Percentiles rank a stretch among this genome's conserved stretches.
Evolutionary conservation across 805 yeast genomes (phyloP).

Genomic region (Myxozyma neglecta): DNA sequence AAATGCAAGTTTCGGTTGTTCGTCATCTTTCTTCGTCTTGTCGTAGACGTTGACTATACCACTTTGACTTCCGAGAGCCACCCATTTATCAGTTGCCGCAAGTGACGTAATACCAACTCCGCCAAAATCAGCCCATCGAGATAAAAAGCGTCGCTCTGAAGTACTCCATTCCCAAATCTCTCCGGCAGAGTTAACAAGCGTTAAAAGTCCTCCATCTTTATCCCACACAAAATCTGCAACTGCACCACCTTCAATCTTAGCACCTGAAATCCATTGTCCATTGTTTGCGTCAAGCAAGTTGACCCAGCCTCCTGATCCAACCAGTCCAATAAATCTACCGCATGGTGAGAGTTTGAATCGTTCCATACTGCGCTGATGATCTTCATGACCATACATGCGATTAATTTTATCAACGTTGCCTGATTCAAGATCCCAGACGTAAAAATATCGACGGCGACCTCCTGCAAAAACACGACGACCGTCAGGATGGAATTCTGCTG

Average conservation of each 20-base stretch:
- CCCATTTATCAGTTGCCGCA: constrained; percentile 60
- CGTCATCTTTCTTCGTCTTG: constrained; percentile 35
- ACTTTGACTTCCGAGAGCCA: constrained; percentile 83
- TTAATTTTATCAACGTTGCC: constrained; percentile 80
- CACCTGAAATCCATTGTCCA: constrained; percentile 85
- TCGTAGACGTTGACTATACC: constrained; percentile 92
- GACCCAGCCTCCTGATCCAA: constrained; percentile 89
- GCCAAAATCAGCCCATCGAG: constrained; percentile 79
- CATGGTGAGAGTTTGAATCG: constrained; percentile 69
- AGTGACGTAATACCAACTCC: constrained; percentile 81
- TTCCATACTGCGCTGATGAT: constrained; percentile 82
- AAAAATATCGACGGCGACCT: constrained; percentile 90
- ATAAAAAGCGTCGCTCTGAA: constrained; percentile 50
- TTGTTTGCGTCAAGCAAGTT: constrained; percentile 72
- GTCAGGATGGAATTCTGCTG: constrained; percentile 64
- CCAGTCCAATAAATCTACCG: constrained; percentile 70
- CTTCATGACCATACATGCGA: constrained; percentile 88
- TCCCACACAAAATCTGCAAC: constrained; percentile 78
- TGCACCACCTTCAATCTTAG: constrained; percentile 78
- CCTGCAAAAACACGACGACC: constrained; percentile 67
- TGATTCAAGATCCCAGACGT: constrained; percentile 80
- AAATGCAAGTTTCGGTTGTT: constrained; percentile 55
- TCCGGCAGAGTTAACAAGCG: constrained; percentile 73
- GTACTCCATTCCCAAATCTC: constrained; percentile 86
- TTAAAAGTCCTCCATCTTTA: constrained; percentile 46